A percentile compares a stretch with the other conserved stretches of the same genome.
Conservation (phyloP, 1,139 yeast species). For the Yamadazyma blattariae region DNA sequence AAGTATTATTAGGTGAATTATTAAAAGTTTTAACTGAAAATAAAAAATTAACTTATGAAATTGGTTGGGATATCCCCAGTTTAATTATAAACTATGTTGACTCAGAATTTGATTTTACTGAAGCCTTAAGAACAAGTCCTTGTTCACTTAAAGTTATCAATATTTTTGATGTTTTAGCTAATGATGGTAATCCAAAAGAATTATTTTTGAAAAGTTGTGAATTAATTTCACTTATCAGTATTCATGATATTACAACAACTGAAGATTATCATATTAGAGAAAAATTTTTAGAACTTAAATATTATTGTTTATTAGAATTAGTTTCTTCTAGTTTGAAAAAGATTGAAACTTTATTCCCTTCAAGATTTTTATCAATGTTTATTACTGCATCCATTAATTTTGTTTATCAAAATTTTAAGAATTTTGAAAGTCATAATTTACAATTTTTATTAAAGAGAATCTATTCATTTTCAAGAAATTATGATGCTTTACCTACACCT, state of each 20-base stretch:
- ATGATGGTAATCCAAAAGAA: slow-evolving; percentile 76
- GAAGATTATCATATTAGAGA: slow-evolving; percentile 18
- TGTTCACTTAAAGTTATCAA: slow-evolving; percentile 38
- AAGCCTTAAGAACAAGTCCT: slow-evolving; percentile 30
- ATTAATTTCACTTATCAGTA: slow-evolving; percentile 34
- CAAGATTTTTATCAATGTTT: slow-evolving; percentile 70
- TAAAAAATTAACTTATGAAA: slow-evolving; percentile 54
- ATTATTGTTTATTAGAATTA: slow-evolving; percentile 64
- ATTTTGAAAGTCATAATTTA: slow-evolving; percentile 20
- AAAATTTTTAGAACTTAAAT: slow-evolving; percentile 50
- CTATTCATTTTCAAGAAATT: slow-evolving; percentile 66
- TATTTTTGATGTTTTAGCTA: slow-evolving; percentile 58
- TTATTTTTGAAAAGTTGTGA: slow-evolving; percentile 69
- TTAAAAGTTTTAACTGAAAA: slow-evolving; percentile 27
- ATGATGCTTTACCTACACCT: slow-evolving; percentile 47
- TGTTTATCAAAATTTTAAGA: slow-evolving; percentile 34
- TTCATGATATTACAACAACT: slow-evolving; percentile 17
- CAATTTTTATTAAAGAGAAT: slow-evolving; percentile 57
- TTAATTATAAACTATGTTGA: slow-evolving; percentile 50
- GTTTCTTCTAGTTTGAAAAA: slow-evolving; percentile 49
- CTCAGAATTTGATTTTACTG: slow-evolving; percentile 18
- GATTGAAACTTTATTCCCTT: slow-evolving; percentile 68
- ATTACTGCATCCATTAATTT: slow-evolving; percentile 54
- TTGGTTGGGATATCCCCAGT: slow-evolving; percentile 88
- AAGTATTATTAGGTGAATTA: slow-evolving; percentile 42